A percentile compares a stretch with the other conserved stretches of the same genome.
Conservation (phyloP, 768 basidiomycete genomes). For the Baorangia bicolor region DNA sequence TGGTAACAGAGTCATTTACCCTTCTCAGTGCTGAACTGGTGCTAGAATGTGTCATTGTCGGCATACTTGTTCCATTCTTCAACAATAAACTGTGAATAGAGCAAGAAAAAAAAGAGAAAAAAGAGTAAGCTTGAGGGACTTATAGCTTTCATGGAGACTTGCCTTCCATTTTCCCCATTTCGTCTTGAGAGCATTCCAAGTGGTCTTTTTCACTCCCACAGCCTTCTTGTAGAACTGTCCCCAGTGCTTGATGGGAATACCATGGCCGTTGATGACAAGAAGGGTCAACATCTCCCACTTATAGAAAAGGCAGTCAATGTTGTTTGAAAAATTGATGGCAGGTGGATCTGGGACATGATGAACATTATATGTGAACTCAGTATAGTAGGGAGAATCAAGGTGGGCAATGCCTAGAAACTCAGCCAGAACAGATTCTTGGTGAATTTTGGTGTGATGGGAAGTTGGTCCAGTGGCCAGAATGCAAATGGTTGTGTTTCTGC, state of each 20-base stretch:
- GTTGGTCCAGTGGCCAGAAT: too few relatives aligned
- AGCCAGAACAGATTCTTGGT: too few relatives aligned
- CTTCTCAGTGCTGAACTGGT: not conserved
- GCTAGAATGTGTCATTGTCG: not conserved
- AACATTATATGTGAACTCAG: not conserved
- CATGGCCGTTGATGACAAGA: not conserved
- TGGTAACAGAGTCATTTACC: not conserved
- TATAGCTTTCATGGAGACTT: too few relatives aligned
- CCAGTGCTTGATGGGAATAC: conserved; percentile 19
- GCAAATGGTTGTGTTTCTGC: too few relatives aligned
- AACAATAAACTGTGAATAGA: not conserved
- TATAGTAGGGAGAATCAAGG: not conserved
- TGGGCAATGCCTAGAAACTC: not conserved
- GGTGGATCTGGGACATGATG: not conserved
- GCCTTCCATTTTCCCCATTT: conserved; percentile 21
- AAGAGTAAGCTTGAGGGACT: too few relatives aligned
- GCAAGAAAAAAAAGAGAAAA: too few relatives aligned
- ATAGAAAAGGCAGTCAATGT: not conserved
- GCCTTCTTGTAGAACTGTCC: too few relatives aligned
- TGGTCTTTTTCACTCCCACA: not conserved
- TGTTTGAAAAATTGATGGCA: not conserved
- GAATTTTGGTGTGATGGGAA: too few relatives aligned
- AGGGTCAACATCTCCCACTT: not conserved
- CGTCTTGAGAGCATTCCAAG: conserved; percentile 13
- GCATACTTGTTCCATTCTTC: not conserved